phyloP scores from a whole-genome alignment of 2,329 filamentous ascomycete species.

The Aspergillus fischeri region DNA sequence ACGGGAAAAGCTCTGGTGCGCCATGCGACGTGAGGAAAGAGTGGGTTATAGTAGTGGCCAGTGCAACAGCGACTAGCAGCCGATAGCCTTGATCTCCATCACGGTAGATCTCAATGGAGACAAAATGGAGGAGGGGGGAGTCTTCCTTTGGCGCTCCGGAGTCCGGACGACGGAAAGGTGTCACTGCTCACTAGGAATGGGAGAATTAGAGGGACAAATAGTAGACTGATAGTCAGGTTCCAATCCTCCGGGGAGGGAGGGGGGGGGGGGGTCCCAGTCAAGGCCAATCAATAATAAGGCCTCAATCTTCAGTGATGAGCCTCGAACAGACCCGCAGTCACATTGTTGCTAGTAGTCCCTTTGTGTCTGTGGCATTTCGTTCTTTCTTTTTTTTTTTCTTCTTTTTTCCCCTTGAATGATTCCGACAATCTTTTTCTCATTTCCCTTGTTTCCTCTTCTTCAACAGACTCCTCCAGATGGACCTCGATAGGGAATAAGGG shows the following conservation, averaged over 20 bases:
- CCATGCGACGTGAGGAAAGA: conserved; percentile 10
- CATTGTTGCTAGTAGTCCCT: conserved; percentile 5
- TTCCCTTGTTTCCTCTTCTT: conserved; percentile 9
- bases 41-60: conserved; percentile 25
- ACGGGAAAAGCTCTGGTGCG: conserved; percentile 10
- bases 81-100: conserved; percentile 35
- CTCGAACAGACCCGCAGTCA: neutral
- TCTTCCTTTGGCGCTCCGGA: conserved; percentile 3
- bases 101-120: conserved; percentile 25
- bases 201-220: conserved; percentile 11
- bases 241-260: conserved; percentile 16
- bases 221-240: conserved; percentile 3
- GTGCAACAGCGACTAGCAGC: conserved; percentile 29
- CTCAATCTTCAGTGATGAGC: conserved; percentile 10
- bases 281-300: conserved; percentile 5
- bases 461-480: conserved; percentile 8
- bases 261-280: conserved; percentile 4
- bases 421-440: neutral
- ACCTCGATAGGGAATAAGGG: neutral
- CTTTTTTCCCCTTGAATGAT: neutral
- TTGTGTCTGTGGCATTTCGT: conserved; percentile 4
- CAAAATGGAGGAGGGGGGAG: conserved; percentile 1
- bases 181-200: conserved; percentile 1
- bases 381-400: conserved; percentile 1
- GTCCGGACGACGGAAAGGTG: conserved; percentile 2